Percentiles rank a stretch among this genome's conserved stretches.
These are phyloP conservation scores for Neonectria hederae DNA, from an alignment of 2,329 filamentous ascomycete species.

Conservation along the genomic window DNA sequence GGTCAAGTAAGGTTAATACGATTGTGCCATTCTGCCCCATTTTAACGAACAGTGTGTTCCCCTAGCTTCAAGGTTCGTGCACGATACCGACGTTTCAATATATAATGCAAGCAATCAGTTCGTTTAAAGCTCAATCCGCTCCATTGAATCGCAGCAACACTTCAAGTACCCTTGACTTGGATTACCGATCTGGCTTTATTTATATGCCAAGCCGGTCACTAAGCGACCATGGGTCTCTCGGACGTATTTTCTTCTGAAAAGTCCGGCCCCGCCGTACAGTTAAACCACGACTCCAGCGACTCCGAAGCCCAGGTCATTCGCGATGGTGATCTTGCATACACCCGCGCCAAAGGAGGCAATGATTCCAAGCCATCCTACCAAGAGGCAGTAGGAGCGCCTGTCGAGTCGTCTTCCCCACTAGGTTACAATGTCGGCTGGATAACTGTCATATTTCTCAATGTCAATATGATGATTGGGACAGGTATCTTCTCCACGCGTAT, in stretches of 20 bases:
- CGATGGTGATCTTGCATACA: conserved; percentile 34
- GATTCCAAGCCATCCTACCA: conserved; percentile 62
- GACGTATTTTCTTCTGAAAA: conserved; percentile 6
- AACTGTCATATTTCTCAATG: conserved; percentile 68
- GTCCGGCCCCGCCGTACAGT: neutral
- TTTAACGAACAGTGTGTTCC: neutral
- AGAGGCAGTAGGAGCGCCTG: conserved; percentile 69
- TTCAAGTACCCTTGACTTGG: neutral
- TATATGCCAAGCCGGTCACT: neutral
- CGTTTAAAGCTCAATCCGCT: neutral
- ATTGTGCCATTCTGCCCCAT: conserved; percentile 13
- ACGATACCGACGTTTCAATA: neutral
- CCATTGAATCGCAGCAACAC: neutral
- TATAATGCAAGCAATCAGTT: neutral
- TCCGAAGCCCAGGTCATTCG: conserved; percentile 27
- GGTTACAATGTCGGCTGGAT: conserved; percentile 66
- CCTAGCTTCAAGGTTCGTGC: neutral
- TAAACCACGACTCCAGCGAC: conserved; percentile 14
- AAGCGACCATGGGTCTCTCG: neutral
- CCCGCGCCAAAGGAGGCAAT: conserved; percentile 55
- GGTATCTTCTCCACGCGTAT: conserved; percentile 72
- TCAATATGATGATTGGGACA: conserved; percentile 71
- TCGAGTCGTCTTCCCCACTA: conserved; percentile 66
- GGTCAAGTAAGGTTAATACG: neutral
- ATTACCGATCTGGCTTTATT: neutral